Evolutionary conservation across 2,329 filamentous ascomycete species (phyloP), one percentile per base, ranked within the genome.

Genomic region (Xylaria sp.): DNA sequence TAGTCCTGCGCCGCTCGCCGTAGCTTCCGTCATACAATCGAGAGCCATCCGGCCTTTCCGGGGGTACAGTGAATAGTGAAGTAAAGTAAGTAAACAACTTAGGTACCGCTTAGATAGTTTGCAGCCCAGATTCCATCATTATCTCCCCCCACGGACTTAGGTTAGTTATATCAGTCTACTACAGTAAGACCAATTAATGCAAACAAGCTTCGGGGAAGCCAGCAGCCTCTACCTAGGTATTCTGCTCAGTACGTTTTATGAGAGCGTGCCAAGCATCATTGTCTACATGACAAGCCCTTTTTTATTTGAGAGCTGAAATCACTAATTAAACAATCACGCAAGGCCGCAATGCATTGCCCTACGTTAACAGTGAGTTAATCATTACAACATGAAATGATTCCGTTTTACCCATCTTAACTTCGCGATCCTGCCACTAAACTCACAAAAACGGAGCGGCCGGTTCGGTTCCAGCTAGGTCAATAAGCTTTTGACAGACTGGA

Each of bases 11-110:
- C 48, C 48, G 48, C 48, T 51, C 20, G 48, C 18, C 13, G 28
- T 54, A n/a, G 49, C 23, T 31, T 46, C 12, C 3, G 15, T 12
- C 52, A 12, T 33, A 7, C 36, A 9, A 20, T 28, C n/a, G 31
- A 36, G 15, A 55, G 10, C 3, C 41, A 52, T 52, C 48, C 59
- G 59, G 54, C 25, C 49, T 46, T 62, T 43, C 49, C 60, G 60
- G 33, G 1, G 39, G 8, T 28, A 55, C 25, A 33, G 28, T 46
- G 9, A 28, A 7, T n/a, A 23, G 10, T 55, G 15, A 33, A 12
- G n/a, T 20, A 9, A 48, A 48, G 43, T 18, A 18, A 25, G 13
- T 23, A 23, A 52, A 46, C 7, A 18, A 18, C 41, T n/a, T 7
- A 18, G 2, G 3, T n/a, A 43, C 41, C 33, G 4, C 18, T 25